A percentile compares a stretch with the other conserved stretches of the same genome.
These are phyloP conservation scores for Pyricularia sp. DNA, from an alignment of 2,329 filamentous ascomycete genomes.

Conservation along the genomic window DNA sequence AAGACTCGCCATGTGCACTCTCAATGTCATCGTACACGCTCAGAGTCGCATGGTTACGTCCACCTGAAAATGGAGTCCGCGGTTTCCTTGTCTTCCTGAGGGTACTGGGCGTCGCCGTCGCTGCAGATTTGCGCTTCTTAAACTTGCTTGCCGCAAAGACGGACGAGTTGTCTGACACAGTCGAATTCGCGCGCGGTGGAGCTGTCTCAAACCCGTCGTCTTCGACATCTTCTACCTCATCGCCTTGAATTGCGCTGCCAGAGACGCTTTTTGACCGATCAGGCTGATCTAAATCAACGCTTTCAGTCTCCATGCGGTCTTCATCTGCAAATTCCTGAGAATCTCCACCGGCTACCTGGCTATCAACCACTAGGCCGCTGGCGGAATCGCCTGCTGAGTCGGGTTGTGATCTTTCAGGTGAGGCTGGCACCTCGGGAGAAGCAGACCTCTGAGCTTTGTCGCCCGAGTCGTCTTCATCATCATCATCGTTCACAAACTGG, in stretches of 20 bases:
- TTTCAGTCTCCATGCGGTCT: constrained; percentile 12
- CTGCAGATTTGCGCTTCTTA: neutral
- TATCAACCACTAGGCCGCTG: neutral
- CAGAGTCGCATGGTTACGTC: neutral
- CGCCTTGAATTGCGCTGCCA: neutral
- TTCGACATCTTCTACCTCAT: neutral
- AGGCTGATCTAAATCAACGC: constrained; percentile 4
- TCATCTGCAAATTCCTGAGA: constrained; percentile 9
- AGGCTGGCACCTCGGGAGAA: constrained; percentile 4
- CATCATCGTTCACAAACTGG: neutral
- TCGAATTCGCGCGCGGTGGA: neutral
- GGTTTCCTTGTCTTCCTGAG: neutral
- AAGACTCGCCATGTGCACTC: constrained; percentile 10
- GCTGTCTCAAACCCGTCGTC: neutral
- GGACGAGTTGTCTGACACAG: neutral
- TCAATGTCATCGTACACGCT: constrained; percentile 9
- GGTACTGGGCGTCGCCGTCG: neutral
- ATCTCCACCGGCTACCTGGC: constrained; percentile 8
- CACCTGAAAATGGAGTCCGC: neutral
- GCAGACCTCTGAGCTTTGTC: neutral
- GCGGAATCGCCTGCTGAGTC: neutral
- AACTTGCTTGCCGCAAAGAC: neutral
- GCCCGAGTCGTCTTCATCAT: neutral
- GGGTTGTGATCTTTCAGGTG: neutral
- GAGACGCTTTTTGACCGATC: neutral